phyloP scores from a whole-genome alignment of 129 eudicot species.

The Flaveria ramosissima region DNA sequence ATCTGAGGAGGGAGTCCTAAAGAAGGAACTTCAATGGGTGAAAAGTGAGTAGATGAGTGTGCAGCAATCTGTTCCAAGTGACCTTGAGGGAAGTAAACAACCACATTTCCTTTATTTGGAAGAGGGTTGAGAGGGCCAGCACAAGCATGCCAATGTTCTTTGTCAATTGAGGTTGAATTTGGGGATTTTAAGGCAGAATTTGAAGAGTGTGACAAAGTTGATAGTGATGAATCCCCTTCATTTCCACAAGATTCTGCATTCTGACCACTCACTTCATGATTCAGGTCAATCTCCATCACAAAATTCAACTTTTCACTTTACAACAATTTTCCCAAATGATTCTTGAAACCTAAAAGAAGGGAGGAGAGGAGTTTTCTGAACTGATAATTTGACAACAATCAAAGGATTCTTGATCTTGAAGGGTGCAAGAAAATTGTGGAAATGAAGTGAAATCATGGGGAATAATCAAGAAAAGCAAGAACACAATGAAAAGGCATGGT shows the following conservation, averaged over 20 bases:
- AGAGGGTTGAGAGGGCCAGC: conserved; percentile 85
- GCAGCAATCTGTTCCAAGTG: conserved; percentile 80
- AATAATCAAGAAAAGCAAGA: conserved; percentile 37
- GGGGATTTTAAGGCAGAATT: no score
- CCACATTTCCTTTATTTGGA: conserved; percentile 82
- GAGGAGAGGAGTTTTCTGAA: not conserved
- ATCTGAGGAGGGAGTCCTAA: conserved; percentile 81
- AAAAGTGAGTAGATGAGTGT: conserved; percentile 51
- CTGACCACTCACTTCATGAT: conserved; percentile 62
- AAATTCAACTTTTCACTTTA: not conserved
- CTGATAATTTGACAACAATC: conserved; percentile 9
- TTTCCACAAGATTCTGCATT: conserved; percentile 35
- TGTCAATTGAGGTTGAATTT: conserved; percentile 45
- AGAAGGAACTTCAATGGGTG: conserved; percentile 68
- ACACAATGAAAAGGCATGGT: conserved; percentile 34
- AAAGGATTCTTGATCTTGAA: conserved; percentile 37
- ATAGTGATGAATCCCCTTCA: conserved; percentile 41
- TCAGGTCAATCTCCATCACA: conserved; percentile 92
- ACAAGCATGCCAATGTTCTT: conserved; percentile 97
- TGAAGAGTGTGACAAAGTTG: conserved; percentile 39
- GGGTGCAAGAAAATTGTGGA: conserved; percentile 24
- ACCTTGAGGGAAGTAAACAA: conserved; percentile 90
- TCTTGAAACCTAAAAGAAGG: conserved; percentile 25
- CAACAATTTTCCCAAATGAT: conserved; percentile 21
- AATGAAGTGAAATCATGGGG: conserved; percentile 46